Base-by-base conservation (phyloP, 495 filamentous ascomycete genomes). In the Amphirosellinia nigrospora region DNA sequence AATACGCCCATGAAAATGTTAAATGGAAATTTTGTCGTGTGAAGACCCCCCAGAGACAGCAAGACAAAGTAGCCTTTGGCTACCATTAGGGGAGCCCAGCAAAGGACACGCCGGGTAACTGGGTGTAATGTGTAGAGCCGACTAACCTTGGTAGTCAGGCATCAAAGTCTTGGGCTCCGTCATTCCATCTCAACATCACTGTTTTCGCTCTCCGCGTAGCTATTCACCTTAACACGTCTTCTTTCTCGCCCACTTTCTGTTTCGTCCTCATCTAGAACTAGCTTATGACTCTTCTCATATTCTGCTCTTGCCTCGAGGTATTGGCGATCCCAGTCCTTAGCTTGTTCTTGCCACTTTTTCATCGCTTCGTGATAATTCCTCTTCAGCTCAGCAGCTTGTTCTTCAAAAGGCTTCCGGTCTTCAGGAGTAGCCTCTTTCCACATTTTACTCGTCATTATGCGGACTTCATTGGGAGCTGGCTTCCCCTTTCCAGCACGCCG, bases 371-470 rank as follows among this genome's bases (percentile, higher is more conserved):
- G 82, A 73, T 93, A 90, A 6, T 73, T 80, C 60, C 86, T 83
- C 70, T 92, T 93, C 70, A 92, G 88, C 21, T 83, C 85, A 69
- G 91, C 87, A 5, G 90, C 90, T 75, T 89, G 84, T 45, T 92
- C 90, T 65, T 93, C 81, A 73, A 92, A 98, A 32, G 93, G 94
- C 75, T 85, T 82, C 77, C 90, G 91, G 70, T 86, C 85, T 41
- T 90, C 92, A 10, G 86, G 85, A 4, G 83, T 73, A 0, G 92
- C 90, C 65, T 92, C 89, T 70, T 91, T 90, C 96, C 96, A 99
- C 92, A 94, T 94, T 73, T 90, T 88, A 21, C 94, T 92, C 23
- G 95, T 85, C 69, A 92, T 92, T 10, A 88, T 85, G 41, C 96
- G 90, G 61, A 99, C 90, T 71, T 96, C 93, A 72, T 95, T 95